These are phyloP conservation scores for Fusarium palustre DNA, from an alignment of 2,329 filamentous ascomycete genomes.

Conservation along the genomic window DNA sequence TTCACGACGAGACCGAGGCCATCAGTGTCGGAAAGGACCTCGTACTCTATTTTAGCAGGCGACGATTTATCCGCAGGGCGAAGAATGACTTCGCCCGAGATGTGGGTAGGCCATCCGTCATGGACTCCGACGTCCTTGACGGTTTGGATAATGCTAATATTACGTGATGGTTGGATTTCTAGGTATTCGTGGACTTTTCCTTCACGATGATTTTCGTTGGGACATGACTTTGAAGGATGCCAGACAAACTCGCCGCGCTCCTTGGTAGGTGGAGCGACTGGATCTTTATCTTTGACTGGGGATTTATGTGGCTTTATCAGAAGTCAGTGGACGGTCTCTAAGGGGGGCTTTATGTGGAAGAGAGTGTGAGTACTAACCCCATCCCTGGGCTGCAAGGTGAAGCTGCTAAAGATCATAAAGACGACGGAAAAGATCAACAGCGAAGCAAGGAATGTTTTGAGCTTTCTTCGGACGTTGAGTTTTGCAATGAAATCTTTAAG, in stretches of 20 bases:
- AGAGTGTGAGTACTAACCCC: conserved; percentile 45
- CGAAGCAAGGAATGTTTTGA: conserved; percentile 49
- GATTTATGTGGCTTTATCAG: conserved; percentile 28
- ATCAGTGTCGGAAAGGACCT: conserved; percentile 60
- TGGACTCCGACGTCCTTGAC: conserved; percentile 36
- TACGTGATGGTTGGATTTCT: conserved; percentile 52
- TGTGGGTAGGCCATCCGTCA: conserved; percentile 49
- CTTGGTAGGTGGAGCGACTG: no score
- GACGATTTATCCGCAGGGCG: conserved; percentile 52
- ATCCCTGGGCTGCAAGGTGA: conserved; percentile 29
- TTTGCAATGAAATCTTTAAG: conserved; percentile 39
- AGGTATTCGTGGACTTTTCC: not conserved
- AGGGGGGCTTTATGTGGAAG: not conserved
- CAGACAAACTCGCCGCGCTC: conserved; percentile 43
- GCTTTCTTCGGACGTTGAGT: conserved; percentile 42
- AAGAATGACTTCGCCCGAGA: conserved; percentile 61
- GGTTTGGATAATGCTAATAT: conserved; percentile 57
- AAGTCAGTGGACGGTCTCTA: not conserved
- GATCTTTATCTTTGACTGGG: conserved; percentile 20
- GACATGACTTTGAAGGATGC: conserved; percentile 46
- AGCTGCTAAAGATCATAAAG: conserved; percentile 44
- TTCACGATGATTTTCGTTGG: conserved; percentile 22
- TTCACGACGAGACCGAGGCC: conserved; percentile 52
- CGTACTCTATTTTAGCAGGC: conserved; percentile 56
- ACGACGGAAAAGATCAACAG: conserved; percentile 52